Conservation (phyloP, 148 eudicot genomes). For the Rhododendron henanense region DNA sequence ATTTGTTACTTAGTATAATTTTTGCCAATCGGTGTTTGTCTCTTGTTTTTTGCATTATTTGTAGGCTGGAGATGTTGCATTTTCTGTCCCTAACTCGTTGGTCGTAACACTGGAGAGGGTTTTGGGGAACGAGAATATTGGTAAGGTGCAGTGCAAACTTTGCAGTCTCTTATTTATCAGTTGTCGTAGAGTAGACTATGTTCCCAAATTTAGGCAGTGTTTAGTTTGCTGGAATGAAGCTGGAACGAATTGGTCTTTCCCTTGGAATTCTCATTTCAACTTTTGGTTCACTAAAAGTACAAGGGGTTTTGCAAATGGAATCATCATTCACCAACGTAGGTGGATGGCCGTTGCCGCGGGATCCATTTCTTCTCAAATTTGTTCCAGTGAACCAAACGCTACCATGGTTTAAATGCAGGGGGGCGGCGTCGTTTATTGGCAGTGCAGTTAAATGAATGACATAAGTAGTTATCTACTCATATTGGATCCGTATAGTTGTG, state of each 20-base stretch:
- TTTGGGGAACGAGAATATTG: slow-evolving; percentile 87
- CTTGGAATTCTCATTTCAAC: neutral
- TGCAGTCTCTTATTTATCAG: neutral
- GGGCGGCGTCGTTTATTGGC: neutral
- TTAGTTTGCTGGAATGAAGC: neutral
- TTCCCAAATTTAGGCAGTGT: neutral
- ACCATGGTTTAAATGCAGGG: neutral
- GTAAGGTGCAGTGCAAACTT: slow-evolving; percentile 39
- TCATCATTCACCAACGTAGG: neutral
- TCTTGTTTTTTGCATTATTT: neutral
- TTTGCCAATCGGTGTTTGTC: neutral
- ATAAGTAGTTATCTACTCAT: neutral
- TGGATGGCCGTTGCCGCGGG: neutral
- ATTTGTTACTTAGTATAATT: neutral
- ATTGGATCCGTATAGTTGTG: neutral
- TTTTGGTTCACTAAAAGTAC: neutral
- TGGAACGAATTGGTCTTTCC: neutral
- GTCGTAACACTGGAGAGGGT: slow-evolving; percentile 95
- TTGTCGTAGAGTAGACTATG: neutral
- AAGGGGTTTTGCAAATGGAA: neutral
- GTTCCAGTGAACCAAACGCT: neutral
- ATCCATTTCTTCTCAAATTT: neutral
- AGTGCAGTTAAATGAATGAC: neutral
- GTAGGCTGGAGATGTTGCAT: slow-evolving; percentile 79
- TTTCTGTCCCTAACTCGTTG: slow-evolving; percentile 80